Evolutionary conservation across 805 yeast genomes (phyloP), one percentile per base, ranked within the genome.

Genomic region (Wickerhamomyces kurtzmanii): DNA sequence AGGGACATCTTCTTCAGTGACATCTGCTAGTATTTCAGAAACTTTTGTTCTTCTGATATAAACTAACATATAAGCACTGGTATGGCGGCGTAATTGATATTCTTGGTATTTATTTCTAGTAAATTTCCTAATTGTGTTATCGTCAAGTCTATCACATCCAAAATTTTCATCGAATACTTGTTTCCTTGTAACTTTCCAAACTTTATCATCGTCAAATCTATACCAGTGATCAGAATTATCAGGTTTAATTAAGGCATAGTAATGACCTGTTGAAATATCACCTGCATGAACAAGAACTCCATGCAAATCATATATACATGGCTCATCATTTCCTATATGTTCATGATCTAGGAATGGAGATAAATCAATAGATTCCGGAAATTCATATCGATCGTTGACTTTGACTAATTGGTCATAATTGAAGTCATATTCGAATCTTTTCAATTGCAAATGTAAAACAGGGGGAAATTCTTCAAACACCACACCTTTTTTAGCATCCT

Each of bases 241-340:
- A 2, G 97, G 97, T 51, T 77, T 86, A 29, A 91, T 75, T 74
- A 91, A 68, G 0, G 98, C 91, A 47, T 91, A 91, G 53, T 91
- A 91, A 49, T 91, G 99, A 13, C 99, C 99, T 24, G 87, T 82
- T 8, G 94, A 82, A 27, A 91, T 78, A 46, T 89, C 95, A 34
- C 99, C 99, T 23, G 86, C 79, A 51, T 91, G 99, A 9, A 91
- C 96, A 32, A 91, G 61, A 3, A 91, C 98, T 8, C 97, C 96
- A 52, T 89, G 96, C 15, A 91, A 58, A 29, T 72, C 75, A 51
- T 91, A 91, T 20, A 65, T 75, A 76, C 87, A 81, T 34, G 81
- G 68, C 35, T 77, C 76, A 25, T 55, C 42, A 12, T 46, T 50
- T 19, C 35, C 49, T 27, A 52, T 55, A 18, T 53, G 49, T 10